phyloP scores from a whole-genome alignment of 1,139 yeast species.

The Yamadazyma triangularis region DNA sequence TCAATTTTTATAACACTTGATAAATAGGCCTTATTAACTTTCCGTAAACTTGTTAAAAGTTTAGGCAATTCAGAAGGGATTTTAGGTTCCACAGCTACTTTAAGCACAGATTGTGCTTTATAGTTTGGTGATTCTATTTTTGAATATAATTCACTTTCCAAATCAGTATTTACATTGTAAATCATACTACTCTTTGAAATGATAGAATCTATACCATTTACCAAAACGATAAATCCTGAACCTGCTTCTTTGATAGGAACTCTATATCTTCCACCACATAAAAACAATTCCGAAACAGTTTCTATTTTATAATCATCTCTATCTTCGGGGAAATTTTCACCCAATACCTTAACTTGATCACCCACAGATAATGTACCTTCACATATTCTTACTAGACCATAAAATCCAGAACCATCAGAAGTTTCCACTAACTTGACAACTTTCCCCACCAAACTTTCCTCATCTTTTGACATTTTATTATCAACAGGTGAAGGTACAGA shows the following conservation, averaged over 20 bases:
- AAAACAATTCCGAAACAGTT: constrained; percentile 44
- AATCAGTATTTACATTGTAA: constrained; percentile 1
- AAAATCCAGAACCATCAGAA: constrained; percentile 41
- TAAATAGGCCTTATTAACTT: constrained; percentile 58
- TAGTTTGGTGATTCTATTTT: constrained; percentile 14
- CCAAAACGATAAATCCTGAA: constrained; percentile 63
- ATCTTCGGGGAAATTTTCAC: constrained; percentile 49
- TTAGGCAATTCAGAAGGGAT: constrained; percentile 76
- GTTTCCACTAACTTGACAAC: constrained; percentile 59
- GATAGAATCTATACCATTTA: constrained; percentile 43
- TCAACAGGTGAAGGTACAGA: constrained; percentile 39
- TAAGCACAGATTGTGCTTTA: constrained; percentile 58
- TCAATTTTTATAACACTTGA: constrained; percentile 68
- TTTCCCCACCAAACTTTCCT: constrained; percentile 47
- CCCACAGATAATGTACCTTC: constrained; percentile 56
- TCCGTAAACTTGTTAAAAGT: constrained; percentile 63
- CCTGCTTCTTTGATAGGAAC: constrained; percentile 51
- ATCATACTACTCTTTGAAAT: neutral
- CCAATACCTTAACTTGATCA: constrained; percentile 49
- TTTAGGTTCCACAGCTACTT: constrained; percentile 79
- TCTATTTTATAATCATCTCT: constrained; percentile 50
- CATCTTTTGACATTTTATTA: neutral
- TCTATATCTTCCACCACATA: constrained; percentile 72
- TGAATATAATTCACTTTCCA: constrained; percentile 1
- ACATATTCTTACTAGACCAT: constrained; percentile 56